Evolutionary conservation across 1,284 basidiomycete species (phyloP).

Genomic region (Clitocybe nebularis): DNA sequence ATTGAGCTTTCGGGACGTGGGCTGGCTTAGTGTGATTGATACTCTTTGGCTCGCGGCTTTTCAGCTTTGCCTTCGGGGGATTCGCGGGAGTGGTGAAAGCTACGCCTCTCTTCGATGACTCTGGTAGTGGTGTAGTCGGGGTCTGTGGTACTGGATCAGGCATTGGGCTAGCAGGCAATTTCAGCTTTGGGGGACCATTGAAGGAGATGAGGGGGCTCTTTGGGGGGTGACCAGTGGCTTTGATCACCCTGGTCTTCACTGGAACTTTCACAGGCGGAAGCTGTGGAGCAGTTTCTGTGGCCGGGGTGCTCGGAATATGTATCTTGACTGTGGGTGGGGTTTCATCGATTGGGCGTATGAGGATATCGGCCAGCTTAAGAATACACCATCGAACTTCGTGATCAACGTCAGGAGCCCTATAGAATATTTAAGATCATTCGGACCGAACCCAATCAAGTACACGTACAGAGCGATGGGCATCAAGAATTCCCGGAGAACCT

Average conservation of each 20-base stretch:
- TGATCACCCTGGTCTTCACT: constrained; percentile 37
- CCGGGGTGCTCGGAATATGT: constrained; percentile 77
- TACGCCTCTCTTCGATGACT: constrained; percentile 26
- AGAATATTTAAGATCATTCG: constrained; percentile 9
- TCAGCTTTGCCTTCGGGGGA: constrained; percentile 30
- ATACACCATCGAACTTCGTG: constrained; percentile 88
- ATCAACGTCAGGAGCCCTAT: constrained; percentile 71
- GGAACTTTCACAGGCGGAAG: constrained; percentile 49
- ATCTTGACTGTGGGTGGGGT: constrained; percentile 84
- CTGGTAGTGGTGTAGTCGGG: constrained; percentile 23
- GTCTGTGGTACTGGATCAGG: constrained; percentile 22
- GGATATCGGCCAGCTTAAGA: constrained; percentile 88
- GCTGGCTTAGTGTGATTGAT: constrained; percentile 35
- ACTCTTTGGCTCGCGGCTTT: constrained; percentile 20
- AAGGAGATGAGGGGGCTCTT: constrained; percentile 42
- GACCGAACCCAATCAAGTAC: constrained; percentile 26
- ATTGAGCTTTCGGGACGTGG: constrained; percentile 68
- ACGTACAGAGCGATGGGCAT: constrained; percentile 79
- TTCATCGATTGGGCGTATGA: constrained; percentile 81
- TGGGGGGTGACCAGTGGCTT: constrained; percentile 38
- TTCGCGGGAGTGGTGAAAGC: constrained; percentile 32
- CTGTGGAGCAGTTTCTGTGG: constrained; percentile 54
- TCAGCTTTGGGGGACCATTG: constrained; percentile 52
- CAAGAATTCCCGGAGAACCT: constrained; percentile 72
- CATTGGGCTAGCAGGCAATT: constrained; percentile 30